These are phyloP conservation scores for Crithidia sp. DNA, from an alignment of 208 protist genomes.

Conservation along the genomic window DNA sequence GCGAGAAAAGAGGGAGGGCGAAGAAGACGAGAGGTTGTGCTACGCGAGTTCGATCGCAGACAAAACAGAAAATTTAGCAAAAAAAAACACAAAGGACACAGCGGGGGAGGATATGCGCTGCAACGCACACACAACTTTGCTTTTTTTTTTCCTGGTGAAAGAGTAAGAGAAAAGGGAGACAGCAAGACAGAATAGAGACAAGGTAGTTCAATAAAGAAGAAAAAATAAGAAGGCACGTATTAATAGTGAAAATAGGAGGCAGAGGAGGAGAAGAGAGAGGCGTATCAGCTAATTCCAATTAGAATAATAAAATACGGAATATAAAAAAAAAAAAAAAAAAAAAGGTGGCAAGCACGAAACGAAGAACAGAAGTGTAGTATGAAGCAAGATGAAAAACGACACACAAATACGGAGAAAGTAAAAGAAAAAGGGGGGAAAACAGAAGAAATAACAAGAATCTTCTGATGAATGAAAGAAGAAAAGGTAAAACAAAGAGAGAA, in stretches of 20 bases:
- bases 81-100: not conserved
- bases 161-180: conserved; percentile 8
- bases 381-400: no score
- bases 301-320: no score
- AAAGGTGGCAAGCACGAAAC: no score
- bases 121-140: no score
- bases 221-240: not conserved
- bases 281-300: no score
- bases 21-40: no score
- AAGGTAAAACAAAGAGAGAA: not conserved
- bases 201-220: conserved; percentile 1
- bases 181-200: conserved; percentile 1
- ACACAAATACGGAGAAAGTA: no score
- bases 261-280: no score
- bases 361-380: no score
- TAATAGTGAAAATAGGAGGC: no score
- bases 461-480: not conserved
- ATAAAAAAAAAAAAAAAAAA: no score
- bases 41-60: not conserved
- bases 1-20: not conserved
- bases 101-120: no score
- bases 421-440: not conserved
- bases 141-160: not conserved
- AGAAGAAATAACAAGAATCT: conserved; percentile 15
- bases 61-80: not conserved